Evolutionary conservation across 2,329 filamentous ascomycete species (phyloP).

Genomic region (Neodidymelliopsis sp.): DNA sequence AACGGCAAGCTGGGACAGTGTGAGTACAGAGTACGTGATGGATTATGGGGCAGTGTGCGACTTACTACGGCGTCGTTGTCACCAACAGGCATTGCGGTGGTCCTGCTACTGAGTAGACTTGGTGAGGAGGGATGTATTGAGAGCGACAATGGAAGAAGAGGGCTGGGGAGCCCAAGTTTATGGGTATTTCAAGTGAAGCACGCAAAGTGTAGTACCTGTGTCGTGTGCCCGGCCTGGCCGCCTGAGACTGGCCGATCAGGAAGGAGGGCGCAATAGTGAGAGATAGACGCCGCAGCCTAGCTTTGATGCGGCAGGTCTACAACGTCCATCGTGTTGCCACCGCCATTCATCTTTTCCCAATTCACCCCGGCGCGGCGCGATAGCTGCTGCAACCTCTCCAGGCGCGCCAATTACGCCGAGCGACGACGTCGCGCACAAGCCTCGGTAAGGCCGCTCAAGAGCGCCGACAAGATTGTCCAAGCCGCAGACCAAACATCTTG

Average conservation of each 20-base stretch:
- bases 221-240: conserved; percentile 18
- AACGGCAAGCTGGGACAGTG: conserved; percentile 30
- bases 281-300: conserved; percentile 20
- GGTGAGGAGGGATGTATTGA: conserved; percentile 12
- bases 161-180: conserved; percentile 17
- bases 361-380: conserved; percentile 16
- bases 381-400: conserved; percentile 10
- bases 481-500: conserved; percentile 17
- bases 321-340: conserved; percentile 28
- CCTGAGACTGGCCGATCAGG: conserved; percentile 21
- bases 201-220: conserved; percentile 19
- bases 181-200: conserved; percentile 20
- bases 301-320: conserved; percentile 27
- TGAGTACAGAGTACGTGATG: conserved; percentile 19
- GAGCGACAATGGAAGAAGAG: conserved; percentile 25
- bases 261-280: conserved; percentile 26
- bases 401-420: conserved; percentile 21
- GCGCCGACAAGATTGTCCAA: conserved; percentile 19
- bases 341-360: conserved; percentile 24
- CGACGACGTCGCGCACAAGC: conserved; percentile 23
- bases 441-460: conserved; percentile 21
- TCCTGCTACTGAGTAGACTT: conserved; percentile 18
- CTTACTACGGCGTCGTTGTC: conserved; percentile 38
- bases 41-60: not conserved
- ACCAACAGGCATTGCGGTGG: conserved; percentile 36